These are phyloP conservation scores for Santalum album DNA, from an alignment of 164 flowering plant species.

Conservation along the genomic window DNA sequence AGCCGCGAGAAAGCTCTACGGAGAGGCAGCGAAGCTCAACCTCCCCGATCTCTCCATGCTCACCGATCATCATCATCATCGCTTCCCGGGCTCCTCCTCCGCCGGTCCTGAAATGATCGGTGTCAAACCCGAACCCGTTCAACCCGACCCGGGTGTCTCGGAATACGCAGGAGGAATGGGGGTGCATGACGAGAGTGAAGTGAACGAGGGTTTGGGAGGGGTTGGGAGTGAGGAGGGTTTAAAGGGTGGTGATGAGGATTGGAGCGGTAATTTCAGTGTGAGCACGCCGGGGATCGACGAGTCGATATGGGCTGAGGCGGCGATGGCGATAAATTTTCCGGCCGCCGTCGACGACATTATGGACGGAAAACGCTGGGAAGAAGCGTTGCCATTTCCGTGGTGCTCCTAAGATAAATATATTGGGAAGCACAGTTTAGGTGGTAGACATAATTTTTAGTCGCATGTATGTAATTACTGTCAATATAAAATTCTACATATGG, in stretches of 20 bases:
- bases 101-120: neutral
- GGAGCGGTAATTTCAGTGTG: constrained; percentile 27
- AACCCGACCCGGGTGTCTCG: neutral
- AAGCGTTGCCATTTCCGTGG: constrained; percentile 19
- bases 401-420: no score
- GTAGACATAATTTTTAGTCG: no score
- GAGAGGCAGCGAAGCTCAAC: constrained; percentile 51
- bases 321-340: constrained; percentile 25
- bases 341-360: constrained; percentile 11
- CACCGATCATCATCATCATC: neutral
- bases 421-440: no score
- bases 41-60: constrained; percentile 17
- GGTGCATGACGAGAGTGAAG: neutral
- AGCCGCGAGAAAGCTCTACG: constrained; percentile 55
- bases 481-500: no score
- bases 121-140: neutral
- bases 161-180: neutral
- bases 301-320: constrained; percentile 38
- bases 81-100: neutral
- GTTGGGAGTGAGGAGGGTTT: neutral
- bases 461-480: no score
- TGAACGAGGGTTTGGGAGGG: neutral
- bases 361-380: constrained; percentile 22
- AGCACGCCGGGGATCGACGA: constrained; percentile 38
- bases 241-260: constrained; percentile 11